A percentile compares a stretch with the other conserved stretches of the same genome.
Conservation (phyloP, 1,284 basidiomycete genomes). For the Heterobasidion parviporum region DNA sequence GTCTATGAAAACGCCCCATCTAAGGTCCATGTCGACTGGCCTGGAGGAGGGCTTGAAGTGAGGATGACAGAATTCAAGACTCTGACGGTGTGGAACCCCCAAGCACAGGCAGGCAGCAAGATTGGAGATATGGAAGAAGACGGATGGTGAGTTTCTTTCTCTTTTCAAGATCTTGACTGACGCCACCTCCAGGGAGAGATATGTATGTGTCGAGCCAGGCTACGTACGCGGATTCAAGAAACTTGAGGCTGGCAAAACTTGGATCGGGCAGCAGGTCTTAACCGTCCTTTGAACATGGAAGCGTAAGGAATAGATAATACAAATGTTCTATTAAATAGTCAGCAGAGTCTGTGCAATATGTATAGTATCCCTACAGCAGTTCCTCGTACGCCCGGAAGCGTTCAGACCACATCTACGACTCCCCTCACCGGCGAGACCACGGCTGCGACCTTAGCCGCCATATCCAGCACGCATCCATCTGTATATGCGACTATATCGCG, state of each 20-base stretch:
- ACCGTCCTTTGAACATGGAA: slow-evolving; percentile 22
- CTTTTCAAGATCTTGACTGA: background rate
- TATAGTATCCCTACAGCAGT: too few species aligned
- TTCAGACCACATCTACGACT: slow-evolving; percentile 23
- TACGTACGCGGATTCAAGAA: slow-evolving; percentile 60
- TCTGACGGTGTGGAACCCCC: slow-evolving; percentile 85
- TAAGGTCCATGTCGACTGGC: slow-evolving; percentile 55
- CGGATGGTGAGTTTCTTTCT: slow-evolving; percentile 60
- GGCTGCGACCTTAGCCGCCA: slow-evolving; percentile 32
- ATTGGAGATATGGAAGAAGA: slow-evolving; percentile 81
- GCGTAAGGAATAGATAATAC: too few species aligned
- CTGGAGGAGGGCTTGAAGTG: slow-evolving; percentile 47
- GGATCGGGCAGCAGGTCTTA: slow-evolving; percentile 69
- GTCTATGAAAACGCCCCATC: slow-evolving; percentile 62
- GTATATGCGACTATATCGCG: slow-evolving; percentile 47
- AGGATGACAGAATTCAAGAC: slow-evolving; percentile 60
- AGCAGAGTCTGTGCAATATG: too few species aligned
- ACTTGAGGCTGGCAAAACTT: slow-evolving; percentile 55
- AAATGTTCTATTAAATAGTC: too few species aligned
- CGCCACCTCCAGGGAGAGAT: slow-evolving; percentile 52
- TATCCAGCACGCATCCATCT: slow-evolving; percentile 30
- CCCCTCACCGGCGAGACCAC: slow-evolving; percentile 24
- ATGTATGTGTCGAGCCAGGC: slow-evolving; percentile 84
- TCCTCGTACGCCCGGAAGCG: too few species aligned
- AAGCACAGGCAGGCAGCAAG: slow-evolving; percentile 53